phyloP scores from a whole-genome alignment of 192 early-diverging fungal species.

The Coemansia sp. region DNA sequence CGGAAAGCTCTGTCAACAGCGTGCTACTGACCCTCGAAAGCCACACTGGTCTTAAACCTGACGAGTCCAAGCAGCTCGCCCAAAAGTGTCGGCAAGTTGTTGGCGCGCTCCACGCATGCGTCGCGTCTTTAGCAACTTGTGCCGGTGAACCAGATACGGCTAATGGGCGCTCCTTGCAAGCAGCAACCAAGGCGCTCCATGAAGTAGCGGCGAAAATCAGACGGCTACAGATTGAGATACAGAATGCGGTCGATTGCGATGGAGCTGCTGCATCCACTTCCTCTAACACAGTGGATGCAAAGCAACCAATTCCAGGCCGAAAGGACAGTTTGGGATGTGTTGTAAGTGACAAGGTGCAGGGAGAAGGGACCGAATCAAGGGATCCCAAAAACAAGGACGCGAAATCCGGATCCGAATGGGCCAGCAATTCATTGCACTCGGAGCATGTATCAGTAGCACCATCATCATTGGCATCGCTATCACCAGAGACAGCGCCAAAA shows the following conservation, averaged over 20 bases:
- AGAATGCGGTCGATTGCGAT: background rate
- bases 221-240: slow-evolving; percentile 5
- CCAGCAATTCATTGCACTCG: background rate
- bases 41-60: background rate
- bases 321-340: background rate
- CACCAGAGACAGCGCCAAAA: background rate
- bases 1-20: slow-evolving; percentile 12
- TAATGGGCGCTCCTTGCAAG: slow-evolving; percentile 7
- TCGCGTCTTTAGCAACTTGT: slow-evolving; percentile 16
- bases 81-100: slow-evolving; percentile 25
- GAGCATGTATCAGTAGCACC: too few relatives aligned
- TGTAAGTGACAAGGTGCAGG: background rate
- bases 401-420: slow-evolving; percentile 16
- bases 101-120: slow-evolving; percentile 24
- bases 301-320: background rate
- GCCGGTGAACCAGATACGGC: slow-evolving; percentile 5
- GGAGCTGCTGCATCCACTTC: background rate
- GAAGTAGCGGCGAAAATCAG: slow-evolving; percentile 11
- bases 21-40: slow-evolving; percentile 19
- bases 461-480: too few relatives aligned
- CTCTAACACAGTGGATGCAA: background rate
- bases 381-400: slow-evolving; percentile 1
- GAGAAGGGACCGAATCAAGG: slow-evolving; percentile 7
- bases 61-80: slow-evolving; percentile 8
- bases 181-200: slow-evolving; percentile 16